phyloP scores from a whole-genome alignment of 441 rosid genomes.

The Populus hybrid region DNA sequence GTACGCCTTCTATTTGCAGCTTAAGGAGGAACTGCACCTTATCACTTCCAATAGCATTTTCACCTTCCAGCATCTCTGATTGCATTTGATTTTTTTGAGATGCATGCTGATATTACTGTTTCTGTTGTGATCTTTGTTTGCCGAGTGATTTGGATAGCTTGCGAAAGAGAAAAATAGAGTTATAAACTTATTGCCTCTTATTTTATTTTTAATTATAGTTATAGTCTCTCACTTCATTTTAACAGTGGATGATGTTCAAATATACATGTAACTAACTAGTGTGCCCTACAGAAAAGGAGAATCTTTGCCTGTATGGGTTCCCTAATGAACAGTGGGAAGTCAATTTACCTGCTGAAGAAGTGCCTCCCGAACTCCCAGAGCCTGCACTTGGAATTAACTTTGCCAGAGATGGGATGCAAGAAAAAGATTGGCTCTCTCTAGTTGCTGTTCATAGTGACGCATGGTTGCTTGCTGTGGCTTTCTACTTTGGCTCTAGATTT shows the following conservation, averaged over 20 bases:
- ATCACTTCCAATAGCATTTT: not conserved
- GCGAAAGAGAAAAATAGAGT: not conserved
- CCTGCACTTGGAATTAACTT: constrained; percentile 67
- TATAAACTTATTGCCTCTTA: not conserved
- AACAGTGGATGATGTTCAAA: not conserved
- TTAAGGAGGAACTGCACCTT: not conserved
- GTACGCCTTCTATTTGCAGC: not conserved
- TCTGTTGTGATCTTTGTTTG: not conserved
- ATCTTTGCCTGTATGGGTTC: constrained; percentile 57
- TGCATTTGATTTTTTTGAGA: not conserved
- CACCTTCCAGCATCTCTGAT: not conserved
- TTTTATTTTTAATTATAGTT: too few species aligned
- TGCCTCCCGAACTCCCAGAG: constrained; percentile 62
- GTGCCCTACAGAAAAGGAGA: constrained; percentile 46
- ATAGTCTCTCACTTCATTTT: not conserved
- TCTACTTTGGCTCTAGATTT: constrained; percentile 63
- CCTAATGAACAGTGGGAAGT: constrained; percentile 69
- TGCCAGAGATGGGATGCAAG: constrained; percentile 73
- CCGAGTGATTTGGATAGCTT: not conserved
- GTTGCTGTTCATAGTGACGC: constrained; percentile 65
- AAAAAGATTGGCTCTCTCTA: constrained; percentile 55
- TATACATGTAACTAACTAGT: not conserved
- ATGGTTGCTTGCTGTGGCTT: constrained; percentile 60
- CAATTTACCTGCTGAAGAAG: constrained; percentile 77
- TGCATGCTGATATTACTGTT: not conserved